A percentile compares a stretch with the other conserved stretches of the same genome.
These are phyloP conservation scores for Pouteria campechiana DNA, from an alignment of 179 eudicot species.

Conservation along the genomic window DNA sequence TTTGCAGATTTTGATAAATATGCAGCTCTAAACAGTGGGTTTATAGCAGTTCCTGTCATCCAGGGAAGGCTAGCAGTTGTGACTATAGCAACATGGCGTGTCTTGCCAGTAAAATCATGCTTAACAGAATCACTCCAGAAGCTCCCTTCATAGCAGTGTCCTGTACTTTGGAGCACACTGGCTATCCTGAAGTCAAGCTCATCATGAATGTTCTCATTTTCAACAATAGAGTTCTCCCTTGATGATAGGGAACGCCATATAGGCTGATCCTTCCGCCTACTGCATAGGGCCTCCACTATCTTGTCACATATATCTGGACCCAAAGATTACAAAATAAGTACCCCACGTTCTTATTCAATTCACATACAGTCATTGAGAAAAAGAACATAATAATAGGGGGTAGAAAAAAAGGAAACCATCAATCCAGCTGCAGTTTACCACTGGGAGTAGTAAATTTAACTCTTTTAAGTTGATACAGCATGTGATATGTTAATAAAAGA, in stretches of 20 bases:
- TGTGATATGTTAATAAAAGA: no score
- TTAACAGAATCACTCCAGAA: conserved; percentile 60
- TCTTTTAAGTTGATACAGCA: no score
- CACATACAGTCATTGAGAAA: no score
- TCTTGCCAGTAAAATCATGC: conserved; percentile 31
- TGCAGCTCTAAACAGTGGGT: conserved; percentile 96
- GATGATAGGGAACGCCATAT: conserved; percentile 43
- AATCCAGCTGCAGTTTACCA: no score
- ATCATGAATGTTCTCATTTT: conserved; percentile 47
- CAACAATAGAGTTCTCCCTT: conserved; percentile 55
- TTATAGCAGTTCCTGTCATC: conserved; percentile 99
- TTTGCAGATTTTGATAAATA: conserved; percentile 76
- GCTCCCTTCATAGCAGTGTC: conserved; percentile 86
- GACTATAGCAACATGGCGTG: conserved; percentile 92
- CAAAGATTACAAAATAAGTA: no score
- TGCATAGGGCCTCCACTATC: conserved; percentile 77
- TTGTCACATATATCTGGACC: conserved; percentile 75
- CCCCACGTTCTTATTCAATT: no score
- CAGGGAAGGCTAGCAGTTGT: conserved; percentile 99
- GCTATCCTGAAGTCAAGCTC: conserved; percentile 91
- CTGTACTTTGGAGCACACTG: conserved; percentile 91
- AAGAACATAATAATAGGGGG: no score
- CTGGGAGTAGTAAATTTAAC: no score
- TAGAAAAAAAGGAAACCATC: no score
- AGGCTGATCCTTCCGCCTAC: conserved; percentile 62